Percentiles rank a stretch among this genome's conserved stretches.
These are phyloP conservation scores for Kazachstania taianensis DNA, from an alignment of 805 yeast genomes.

Conservation along the genomic window DNA sequence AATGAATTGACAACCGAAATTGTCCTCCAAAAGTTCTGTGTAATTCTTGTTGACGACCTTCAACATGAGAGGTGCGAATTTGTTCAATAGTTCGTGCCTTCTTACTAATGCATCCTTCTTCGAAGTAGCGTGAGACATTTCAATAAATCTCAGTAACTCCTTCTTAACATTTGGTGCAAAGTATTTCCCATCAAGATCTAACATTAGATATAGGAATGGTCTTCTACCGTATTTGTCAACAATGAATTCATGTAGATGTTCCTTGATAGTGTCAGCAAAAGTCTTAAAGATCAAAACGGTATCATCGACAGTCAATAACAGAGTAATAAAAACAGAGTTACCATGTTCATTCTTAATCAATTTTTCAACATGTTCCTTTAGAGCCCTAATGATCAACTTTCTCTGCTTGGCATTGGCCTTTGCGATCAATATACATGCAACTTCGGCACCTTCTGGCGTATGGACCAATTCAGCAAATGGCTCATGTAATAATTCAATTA, in stretches of 20 bases:
- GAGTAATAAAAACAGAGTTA: constrained; percentile 63
- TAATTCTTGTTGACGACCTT: constrained; percentile 42
- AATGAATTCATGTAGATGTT: constrained; percentile 47
- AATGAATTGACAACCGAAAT: constrained; percentile 75
- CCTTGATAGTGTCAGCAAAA: constrained; percentile 40
- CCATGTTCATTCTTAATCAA: constrained; percentile 82
- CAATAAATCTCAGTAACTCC: constrained; percentile 50
- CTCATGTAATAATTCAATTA: constrained; percentile 73
- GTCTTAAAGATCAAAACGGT: constrained; percentile 74
- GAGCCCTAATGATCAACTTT: constrained; percentile 59
- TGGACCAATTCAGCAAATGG: constrained; percentile 93
- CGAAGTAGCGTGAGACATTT: constrained; percentile 56
- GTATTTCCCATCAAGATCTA: constrained; percentile 71
- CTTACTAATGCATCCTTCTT: constrained; percentile 77
- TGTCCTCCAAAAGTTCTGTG: constrained; percentile 48
- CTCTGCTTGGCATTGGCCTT: constrained; percentile 87
- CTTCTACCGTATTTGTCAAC: constrained; percentile 74
- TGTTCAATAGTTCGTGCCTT: constrained; percentile 55
- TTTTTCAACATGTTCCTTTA: constrained; percentile 67
- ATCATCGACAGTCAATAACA: constrained; percentile 86
- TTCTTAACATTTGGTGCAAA: constrained; percentile 64
- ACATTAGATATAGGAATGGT: constrained; percentile 72
- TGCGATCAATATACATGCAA: constrained; percentile 72
- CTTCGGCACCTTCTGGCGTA: constrained; percentile 89
- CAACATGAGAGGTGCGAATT: constrained; percentile 58